These are phyloP conservation scores for Triglochin maritima DNA, from an alignment of 106 monocot species.

Conservation along the genomic window DNA sequence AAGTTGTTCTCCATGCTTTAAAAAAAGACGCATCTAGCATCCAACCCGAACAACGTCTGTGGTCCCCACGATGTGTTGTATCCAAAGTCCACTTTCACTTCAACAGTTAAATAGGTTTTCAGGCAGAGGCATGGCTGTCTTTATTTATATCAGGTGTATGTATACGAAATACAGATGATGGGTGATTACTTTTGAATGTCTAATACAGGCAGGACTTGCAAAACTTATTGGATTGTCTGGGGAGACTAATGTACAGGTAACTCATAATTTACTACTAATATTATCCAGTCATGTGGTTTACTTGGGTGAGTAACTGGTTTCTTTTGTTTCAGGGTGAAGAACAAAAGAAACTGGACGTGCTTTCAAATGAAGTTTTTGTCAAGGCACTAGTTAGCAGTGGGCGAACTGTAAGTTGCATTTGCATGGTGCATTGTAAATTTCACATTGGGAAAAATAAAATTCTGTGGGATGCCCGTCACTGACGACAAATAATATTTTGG, in stretches of 20 bases:
- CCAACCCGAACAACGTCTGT: neutral
- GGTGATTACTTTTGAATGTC: neutral
- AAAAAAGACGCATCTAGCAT: too few relatives aligned
- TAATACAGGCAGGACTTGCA: slow-evolving; percentile 80
- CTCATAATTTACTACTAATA: neutral
- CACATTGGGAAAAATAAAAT: too few relatives aligned
- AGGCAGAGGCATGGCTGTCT: neutral
- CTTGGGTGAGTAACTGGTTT: neutral
- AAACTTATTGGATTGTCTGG: slow-evolving; percentile 93
- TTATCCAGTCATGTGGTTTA: neutral
- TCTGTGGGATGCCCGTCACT: neutral
- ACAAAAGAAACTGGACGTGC: slow-evolving; percentile 95
- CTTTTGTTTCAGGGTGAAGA: slow-evolving; percentile 70
- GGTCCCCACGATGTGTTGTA: neutral
- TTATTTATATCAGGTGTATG: too few relatives aligned
- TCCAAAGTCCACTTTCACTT: neutral
- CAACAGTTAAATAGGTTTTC: neutral
- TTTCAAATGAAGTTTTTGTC: slow-evolving; percentile 95
- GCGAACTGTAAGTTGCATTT: slow-evolving; percentile 49
- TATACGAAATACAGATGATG: neutral
- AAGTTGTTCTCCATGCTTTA: too few relatives aligned
- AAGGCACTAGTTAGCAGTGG: slow-evolving; percentile 90
- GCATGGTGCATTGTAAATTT: neutral
- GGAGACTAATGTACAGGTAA: slow-evolving; percentile 88
- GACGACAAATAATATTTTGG: neutral